Evolutionary conservation across 768 basidiomycete species (phyloP).

Genomic region (Calvatia gigantea): DNA sequence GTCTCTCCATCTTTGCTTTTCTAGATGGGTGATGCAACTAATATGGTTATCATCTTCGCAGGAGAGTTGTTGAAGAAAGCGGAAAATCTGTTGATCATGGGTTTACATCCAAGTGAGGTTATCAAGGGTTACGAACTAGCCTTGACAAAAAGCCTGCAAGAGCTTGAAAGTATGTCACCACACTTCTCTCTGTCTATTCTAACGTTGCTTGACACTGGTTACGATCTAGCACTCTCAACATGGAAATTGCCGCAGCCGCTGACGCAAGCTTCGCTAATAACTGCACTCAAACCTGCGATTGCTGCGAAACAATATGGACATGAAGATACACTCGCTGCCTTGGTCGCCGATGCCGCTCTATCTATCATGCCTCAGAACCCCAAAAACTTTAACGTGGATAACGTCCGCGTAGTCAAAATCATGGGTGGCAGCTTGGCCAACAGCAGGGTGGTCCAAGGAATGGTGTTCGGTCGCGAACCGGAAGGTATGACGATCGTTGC

Average conservation of each 20-base stretch:
- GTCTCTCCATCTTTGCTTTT: conserved; percentile 1
- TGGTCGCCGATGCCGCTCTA: conserved; percentile 92
- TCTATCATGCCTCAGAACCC: conserved; percentile 87
- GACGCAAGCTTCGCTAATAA: conserved; percentile 62
- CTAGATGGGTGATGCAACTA: conserved; percentile 97
- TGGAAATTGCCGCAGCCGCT: conserved; percentile 69
- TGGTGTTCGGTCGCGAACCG: conserved; percentile 97
- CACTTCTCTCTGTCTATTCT: conserved; percentile 4
- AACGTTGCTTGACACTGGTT: conserved; percentile 11
- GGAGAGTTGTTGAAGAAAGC: conserved; percentile 94
- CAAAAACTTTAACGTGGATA: conserved; percentile 96
- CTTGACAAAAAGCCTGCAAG: conserved; percentile 73
- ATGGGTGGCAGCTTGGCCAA: conserved; percentile 87
- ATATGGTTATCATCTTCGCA: conserved; percentile 90
- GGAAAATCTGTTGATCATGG: conserved; percentile 91
- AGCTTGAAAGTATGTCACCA: conserved; percentile 78
- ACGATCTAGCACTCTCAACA: conserved; percentile 58
- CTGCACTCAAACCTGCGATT: conserved; percentile 86
- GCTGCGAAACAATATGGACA: conserved; percentile 97
- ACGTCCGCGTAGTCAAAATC: conserved; percentile 97
- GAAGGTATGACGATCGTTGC: conserved; percentile 81
- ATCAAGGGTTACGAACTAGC: conserved; percentile 96
- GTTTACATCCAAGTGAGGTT: conserved; percentile 94
- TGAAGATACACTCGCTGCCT: conserved; percentile 74
- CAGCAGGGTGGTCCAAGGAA: conserved; percentile 90